A percentile compares a stretch with the other conserved stretches of the same genome.
Evolutionary conservation across 2,329 filamentous ascomycete species (phyloP).

Genomic region (Cercospora brassicicola): DNA sequence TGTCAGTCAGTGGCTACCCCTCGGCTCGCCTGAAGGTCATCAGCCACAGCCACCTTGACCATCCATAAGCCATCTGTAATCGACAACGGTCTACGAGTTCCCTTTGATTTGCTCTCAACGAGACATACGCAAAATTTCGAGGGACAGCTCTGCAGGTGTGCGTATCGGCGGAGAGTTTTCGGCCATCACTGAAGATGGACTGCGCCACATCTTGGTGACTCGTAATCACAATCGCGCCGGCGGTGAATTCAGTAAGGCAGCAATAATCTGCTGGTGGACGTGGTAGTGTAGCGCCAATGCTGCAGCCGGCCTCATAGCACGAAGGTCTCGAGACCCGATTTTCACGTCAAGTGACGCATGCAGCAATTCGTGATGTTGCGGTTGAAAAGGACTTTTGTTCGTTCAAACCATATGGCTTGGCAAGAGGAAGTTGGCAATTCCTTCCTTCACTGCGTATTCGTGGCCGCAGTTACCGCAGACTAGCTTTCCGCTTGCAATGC

Average conservation of each 20-base stretch:
- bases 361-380: not conserved
- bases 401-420: slow-evolving; percentile 80
- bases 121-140: too few relatives aligned
- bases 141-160: too few relatives aligned
- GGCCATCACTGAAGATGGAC: not conserved
- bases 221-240: not conserved
- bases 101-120: too few relatives aligned
- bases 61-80: not conserved
- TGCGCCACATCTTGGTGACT: not conserved
- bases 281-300: not conserved
- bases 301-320: not conserved
- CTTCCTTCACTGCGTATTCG: slow-evolving; percentile 91
- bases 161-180: not conserved
- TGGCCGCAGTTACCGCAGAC: slow-evolving; percentile 90
- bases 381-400: not conserved
- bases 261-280: not conserved
- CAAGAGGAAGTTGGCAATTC: slow-evolving; percentile 92
- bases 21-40: not conserved
- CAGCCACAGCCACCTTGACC: not conserved
- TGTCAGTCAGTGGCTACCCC: slow-evolving; percentile 6
- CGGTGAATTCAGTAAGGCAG: not conserved
- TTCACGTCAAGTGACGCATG: not conserved
- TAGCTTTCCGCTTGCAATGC: slow-evolving; percentile 82
- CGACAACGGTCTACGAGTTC: too few relatives aligned
- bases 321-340: not conserved